Conservation (phyloP, 2,329 filamentous ascomycete species). For the Fusarium chaquense region DNA sequence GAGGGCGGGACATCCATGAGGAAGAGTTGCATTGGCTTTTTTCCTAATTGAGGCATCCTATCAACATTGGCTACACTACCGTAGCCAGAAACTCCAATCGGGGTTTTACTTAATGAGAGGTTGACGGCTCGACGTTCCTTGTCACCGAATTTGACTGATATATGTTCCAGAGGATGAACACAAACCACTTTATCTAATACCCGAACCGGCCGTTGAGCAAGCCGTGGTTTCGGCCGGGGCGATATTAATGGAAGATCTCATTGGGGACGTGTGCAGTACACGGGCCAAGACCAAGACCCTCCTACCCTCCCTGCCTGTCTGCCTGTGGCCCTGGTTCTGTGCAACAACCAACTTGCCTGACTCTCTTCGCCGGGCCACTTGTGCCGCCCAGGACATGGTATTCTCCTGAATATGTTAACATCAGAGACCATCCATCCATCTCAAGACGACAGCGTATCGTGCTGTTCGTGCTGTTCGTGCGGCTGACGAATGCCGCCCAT, state of each 20-base stretch:
- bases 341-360: slow-evolving; percentile 22
- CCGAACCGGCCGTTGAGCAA: slow-evolving; percentile 26
- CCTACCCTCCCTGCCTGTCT: background rate
- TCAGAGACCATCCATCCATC: slow-evolving; percentile 13
- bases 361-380: slow-evolving; percentile 6
- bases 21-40: slow-evolving; percentile 4
- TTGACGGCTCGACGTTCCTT: slow-evolving; percentile 1
- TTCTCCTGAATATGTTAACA: slow-evolving; percentile 1
- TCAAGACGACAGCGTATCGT: slow-evolving; percentile 30
- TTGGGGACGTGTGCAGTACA: slow-evolving; percentile 10
- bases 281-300: slow-evolving; percentile 10
- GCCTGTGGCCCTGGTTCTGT: slow-evolving; percentile 26
- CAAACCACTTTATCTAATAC: slow-evolving; percentile 33
- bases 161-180: slow-evolving; percentile 24
- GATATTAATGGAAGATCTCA: slow-evolving; percentile 32
- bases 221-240: slow-evolving; percentile 21
- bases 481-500: background rate
- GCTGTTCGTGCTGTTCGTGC: slow-evolving; percentile 14
- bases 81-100: slow-evolving; percentile 36
- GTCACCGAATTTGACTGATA: background rate
- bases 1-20: slow-evolving; percentile 30
- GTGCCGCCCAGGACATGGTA: slow-evolving; percentile 1
- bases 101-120: slow-evolving; percentile 27
- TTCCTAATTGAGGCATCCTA: background rate
- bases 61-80: background rate